Evolutionary conservation across 164 flowering plant species (phyloP).

Genomic region (Piper longum): DNA sequence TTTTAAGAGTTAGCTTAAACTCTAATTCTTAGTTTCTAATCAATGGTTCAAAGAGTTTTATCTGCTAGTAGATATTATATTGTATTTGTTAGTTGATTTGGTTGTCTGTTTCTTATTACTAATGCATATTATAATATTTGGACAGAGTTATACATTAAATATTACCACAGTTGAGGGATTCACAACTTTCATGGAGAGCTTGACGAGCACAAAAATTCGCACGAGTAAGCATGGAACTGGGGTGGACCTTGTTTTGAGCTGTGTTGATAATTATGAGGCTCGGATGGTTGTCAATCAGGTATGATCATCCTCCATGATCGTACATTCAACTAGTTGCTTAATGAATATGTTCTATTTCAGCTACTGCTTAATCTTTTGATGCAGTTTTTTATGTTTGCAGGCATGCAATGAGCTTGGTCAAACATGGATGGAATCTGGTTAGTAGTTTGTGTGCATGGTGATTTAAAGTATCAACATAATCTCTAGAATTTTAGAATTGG

Average conservation of each 20-base stretch:
- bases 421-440: constrained; percentile 99
- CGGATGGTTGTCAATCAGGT: constrained; percentile 99
- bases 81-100: no score
- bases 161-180: constrained; percentile 95
- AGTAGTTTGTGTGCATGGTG: constrained; percentile 1
- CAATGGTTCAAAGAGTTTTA: no score
- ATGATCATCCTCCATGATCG: constrained; percentile 2
- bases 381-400: constrained; percentile 29
- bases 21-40: no score
- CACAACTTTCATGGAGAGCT: constrained; percentile 79
- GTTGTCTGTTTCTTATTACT: not conserved
- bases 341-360: not conserved
- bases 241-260: constrained; percentile 92
- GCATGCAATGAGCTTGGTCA: constrained; percentile 96
- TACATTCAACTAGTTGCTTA: not conserved
- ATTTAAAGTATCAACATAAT: not conserved
- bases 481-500: no score
- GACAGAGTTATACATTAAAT: constrained; percentile 85
- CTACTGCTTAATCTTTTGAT: constrained; percentile 11
- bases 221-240: constrained; percentile 48
- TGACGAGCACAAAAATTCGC: constrained; percentile 40
- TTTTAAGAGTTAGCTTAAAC: no score
- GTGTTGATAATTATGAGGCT: constrained; percentile 98
- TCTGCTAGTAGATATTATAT: no score
- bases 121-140: constrained; percentile 1